A percentile compares a stretch with the other conserved stretches of the same genome.
Conservation (phyloP, 495 filamentous ascomycete genomes). For the Penicillium parvum region DNA sequence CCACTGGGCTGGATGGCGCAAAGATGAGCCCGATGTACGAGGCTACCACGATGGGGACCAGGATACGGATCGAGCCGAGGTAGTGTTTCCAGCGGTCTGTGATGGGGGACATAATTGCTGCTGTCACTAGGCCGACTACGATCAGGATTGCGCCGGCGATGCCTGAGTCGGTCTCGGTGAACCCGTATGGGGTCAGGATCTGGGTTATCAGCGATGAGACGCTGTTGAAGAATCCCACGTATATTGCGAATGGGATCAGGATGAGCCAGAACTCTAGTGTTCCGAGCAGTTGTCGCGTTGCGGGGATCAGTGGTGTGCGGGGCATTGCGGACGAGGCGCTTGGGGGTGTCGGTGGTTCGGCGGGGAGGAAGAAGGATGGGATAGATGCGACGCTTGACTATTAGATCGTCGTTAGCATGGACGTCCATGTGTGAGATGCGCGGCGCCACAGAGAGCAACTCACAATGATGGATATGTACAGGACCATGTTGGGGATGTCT, state of each 20-base stretch:
- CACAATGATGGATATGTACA: constrained; percentile 84
- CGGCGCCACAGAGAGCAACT: constrained; percentile 18
- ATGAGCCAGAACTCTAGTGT: constrained; percentile 74
- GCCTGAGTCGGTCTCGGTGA: constrained; percentile 75
- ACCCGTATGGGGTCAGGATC: constrained; percentile 78
- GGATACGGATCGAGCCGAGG: constrained; percentile 65
- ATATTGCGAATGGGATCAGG: constrained; percentile 70
- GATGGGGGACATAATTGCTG: constrained; percentile 74
- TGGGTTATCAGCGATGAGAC: constrained; percentile 86
- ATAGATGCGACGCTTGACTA: constrained; percentile 67
- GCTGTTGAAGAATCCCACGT: constrained; percentile 91
- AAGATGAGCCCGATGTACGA: constrained; percentile 76
- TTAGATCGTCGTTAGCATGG: constrained; percentile 6
- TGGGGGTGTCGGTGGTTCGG: constrained; percentile 69
- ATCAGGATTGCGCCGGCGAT: constrained; percentile 90
- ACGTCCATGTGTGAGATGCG: too few species aligned
- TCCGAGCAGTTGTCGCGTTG: constrained; percentile 40
- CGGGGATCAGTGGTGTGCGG: constrained; percentile 47
- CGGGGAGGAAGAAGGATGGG: constrained; percentile 83
- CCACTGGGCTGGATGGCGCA: constrained; percentile 63
- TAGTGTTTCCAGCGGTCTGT: constrained; percentile 81
- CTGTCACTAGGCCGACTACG: constrained; percentile 71
- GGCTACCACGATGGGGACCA: constrained; percentile 69
- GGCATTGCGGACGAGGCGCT: constrained; percentile 48
- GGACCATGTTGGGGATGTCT: constrained; percentile 75